Base-by-base conservation (phyloP, 345 rosid genomes). In the Euclidium syriacum region DNA sequence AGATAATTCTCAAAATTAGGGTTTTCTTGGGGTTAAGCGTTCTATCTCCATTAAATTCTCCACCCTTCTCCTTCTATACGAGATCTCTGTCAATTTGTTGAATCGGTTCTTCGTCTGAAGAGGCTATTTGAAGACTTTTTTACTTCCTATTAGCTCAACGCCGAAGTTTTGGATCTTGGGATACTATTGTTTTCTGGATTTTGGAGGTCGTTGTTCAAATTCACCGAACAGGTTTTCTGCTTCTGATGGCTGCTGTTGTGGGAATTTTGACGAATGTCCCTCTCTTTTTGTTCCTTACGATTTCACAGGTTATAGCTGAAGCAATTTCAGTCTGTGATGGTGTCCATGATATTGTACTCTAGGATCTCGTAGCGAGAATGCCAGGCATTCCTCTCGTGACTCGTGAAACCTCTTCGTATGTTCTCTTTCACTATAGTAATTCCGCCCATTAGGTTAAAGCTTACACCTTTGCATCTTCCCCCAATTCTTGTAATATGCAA, bases 351-450 rank as follows among this genome's bases (percentile, higher is more conserved):
- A 63, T 54, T 71, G 24, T 58, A 39, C 47, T 53, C 46, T 38
- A 73, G 64, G 60, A 40, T 54, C 52, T 53, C 58, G 44, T 80
- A 71, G 66, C 67, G 77, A 78, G 79, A 81, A 90, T 90, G 97
- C 97, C 94, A 73, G 91, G 97, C 83, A 85, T 90, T 70, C 94
- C 94, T 76, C 75, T 90, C 64, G 81, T 80, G 42, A 71, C 82
- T 74, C 94, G 86, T 55, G 85, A 84, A 80, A 71, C 91, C 58
- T 81, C 97, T 64, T 80, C 91, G 97, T 87, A 78, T 14, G 83
- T 78, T 58, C 49, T 61, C 61, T 60, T 47, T 40, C 48, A 7
- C 26, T 42, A 4, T 4, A 34, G 5, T 29, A 4, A n/a, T 32
- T 53, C 10, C 14, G 22, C 48, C 18, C 26, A 26, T 44, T 60